Evolutionary conservation across 148 eudicot species (phyloP).

Genomic region (Rhododendron simsii): DNA sequence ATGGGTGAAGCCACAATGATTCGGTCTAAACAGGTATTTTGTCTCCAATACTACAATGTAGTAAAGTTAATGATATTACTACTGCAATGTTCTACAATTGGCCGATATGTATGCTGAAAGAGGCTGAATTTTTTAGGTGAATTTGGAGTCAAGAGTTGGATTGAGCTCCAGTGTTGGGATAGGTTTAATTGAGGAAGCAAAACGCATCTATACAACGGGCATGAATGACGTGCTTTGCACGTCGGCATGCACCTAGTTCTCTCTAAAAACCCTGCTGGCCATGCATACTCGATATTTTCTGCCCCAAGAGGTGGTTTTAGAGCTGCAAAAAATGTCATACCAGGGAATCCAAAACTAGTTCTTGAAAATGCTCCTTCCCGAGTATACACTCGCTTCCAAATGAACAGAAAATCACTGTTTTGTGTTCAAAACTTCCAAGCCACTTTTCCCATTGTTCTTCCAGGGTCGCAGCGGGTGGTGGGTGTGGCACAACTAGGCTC

Average conservation of each 20-base stretch:
- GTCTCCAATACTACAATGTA: neutral
- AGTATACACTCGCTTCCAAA: conserved; percentile 34
- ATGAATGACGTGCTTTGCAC: too few relatives aligned
- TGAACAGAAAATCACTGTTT: conserved; percentile 39
- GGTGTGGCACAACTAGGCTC: conserved; percentile 31
- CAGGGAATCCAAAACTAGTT: conserved; percentile 41
- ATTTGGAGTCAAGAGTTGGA: too few relatives aligned
- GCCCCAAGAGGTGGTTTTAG: conserved; percentile 40
- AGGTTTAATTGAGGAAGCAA: too few relatives aligned
- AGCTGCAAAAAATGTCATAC: conserved; percentile 44
- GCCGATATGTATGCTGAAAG: too few relatives aligned
- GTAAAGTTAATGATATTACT: too few relatives aligned
- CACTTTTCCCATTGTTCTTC: conserved; percentile 38
- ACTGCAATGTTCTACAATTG: too few relatives aligned
- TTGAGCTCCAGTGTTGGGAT: too few relatives aligned
- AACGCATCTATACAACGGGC: too few relatives aligned
- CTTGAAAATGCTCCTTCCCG: conserved; percentile 31
- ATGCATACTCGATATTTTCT: conserved; percentile 29
- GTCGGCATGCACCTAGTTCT: too few relatives aligned
- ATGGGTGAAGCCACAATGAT: conserved; percentile 64
- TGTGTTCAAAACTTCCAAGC: conserved; percentile 28
- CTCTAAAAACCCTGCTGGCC: conserved; percentile 37
- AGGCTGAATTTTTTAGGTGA: too few relatives aligned
- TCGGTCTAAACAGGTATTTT: conserved; percentile 50
- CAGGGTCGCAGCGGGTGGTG: conserved; percentile 12